Conservation (phyloP, 352 stramenopile species). For the Paralagenidium karlingii region DNA sequence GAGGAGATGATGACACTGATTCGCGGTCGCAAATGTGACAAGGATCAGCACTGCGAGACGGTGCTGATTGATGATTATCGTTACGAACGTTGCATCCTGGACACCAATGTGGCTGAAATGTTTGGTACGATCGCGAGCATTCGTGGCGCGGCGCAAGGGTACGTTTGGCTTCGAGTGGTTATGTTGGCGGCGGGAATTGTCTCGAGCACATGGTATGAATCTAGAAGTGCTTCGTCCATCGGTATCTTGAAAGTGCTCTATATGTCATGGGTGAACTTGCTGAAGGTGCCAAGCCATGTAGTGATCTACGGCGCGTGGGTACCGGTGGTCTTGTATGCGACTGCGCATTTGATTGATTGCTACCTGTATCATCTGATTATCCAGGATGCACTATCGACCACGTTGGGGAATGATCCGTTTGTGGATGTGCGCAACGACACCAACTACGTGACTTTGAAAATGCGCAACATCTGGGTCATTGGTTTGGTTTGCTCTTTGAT, state of each 20-base stretch:
- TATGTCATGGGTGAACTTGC: constrained; percentile 2
- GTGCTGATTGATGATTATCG: constrained; percentile 36
- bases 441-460: too few species aligned
- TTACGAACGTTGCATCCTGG: constrained; percentile 26
- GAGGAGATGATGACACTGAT: constrained; percentile 12
- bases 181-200: too few species aligned
- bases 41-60: constrained; percentile 7
- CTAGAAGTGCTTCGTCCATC: neutral
- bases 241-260: neutral
- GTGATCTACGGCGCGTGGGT: constrained; percentile 24
- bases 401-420: constrained; percentile 10
- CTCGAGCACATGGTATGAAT: too few species aligned
- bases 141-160: constrained; percentile 15
- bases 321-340: constrained; percentile 9
- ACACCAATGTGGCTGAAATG: constrained; percentile 22
- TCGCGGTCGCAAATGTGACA: constrained; percentile 12
- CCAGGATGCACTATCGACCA: constrained; percentile 4
- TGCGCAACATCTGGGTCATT: constrained; percentile 19
- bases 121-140: constrained; percentile 10
- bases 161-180: constrained; percentile 29
- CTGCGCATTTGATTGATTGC: constrained; percentile 12
- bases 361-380: constrained; percentile 5
- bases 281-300: constrained; percentile 14
- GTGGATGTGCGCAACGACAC: constrained; percentile 1
- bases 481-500: too few species aligned